These are phyloP conservation scores for Saururus chinensis DNA, from an alignment of 164 flowering plant species.

Conservation along the genomic window DNA sequence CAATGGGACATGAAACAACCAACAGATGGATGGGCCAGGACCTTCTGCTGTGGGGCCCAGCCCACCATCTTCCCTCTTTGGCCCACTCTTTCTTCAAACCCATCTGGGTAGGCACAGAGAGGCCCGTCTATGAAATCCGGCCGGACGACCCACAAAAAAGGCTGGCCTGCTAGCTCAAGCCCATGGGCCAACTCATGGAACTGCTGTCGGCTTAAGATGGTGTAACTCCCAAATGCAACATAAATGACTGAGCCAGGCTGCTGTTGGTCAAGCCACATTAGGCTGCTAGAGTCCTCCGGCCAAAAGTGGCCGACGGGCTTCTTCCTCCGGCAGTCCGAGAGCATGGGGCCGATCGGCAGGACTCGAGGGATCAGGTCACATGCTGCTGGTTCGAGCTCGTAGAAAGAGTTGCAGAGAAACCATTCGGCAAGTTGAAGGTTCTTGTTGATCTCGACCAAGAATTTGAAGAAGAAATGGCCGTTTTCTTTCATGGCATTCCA, in stretches of 20 bases:
- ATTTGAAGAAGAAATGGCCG: neutral
- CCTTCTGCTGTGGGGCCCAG: slow-evolving; percentile 51
- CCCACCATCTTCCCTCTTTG: slow-evolving; percentile 25
- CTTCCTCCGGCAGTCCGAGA: neutral
- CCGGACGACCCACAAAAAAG: slow-evolving; percentile 49
- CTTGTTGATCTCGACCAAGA: neutral
- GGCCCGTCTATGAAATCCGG: slow-evolving; percentile 15
- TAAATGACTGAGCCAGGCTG: slow-evolving; percentile 10
- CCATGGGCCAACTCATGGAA: slow-evolving; percentile 41
- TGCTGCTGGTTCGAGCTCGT: slow-evolving; percentile 7
- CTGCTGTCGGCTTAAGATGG: slow-evolving; percentile 18
- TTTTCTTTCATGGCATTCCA: slow-evolving; percentile 7
- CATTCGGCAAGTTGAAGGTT: slow-evolving; percentile 1
- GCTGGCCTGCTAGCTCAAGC: slow-evolving; percentile 27
- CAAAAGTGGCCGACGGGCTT: slow-evolving; percentile 5
- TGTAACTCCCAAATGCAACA: slow-evolving; percentile 23
- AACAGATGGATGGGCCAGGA: slow-evolving; percentile 37
- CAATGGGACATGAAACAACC: slow-evolving; percentile 55
- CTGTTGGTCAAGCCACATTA: slow-evolving; percentile 10
- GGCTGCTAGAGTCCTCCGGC: slow-evolving; percentile 7
- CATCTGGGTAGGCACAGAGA: slow-evolving; percentile 19
- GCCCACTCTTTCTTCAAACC: slow-evolving; percentile 21
- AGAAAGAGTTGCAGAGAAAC: slow-evolving; percentile 12
- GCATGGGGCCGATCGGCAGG: slow-evolving; percentile 10
- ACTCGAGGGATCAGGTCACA: slow-evolving; percentile 1